These are phyloP conservation scores for Neoboletus subvelutipes DNA, from an alignment of 768 basidiomycete species.

Conservation along the genomic window DNA sequence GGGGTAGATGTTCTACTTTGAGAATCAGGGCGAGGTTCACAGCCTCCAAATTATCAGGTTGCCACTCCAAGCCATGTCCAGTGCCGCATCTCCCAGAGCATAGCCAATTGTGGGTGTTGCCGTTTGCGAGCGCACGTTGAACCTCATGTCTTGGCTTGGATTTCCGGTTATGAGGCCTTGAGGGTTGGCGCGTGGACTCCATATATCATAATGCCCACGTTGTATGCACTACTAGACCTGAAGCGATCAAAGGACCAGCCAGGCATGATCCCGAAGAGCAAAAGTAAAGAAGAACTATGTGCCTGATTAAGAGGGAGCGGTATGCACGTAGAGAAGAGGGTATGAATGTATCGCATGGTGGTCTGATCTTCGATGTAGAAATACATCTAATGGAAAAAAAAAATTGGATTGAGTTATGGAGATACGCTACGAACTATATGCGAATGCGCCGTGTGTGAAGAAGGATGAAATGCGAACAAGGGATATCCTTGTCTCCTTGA, in stretches of 20 bases:
- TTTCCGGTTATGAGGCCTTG: not conserved
- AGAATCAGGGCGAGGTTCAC: not conserved
- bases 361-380: constrained; percentile 16
- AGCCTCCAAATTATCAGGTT: not conserved
- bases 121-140: not conserved
- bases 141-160: not conserved
- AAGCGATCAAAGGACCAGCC: not conserved
- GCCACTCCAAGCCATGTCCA: not conserved
- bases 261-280: not conserved
- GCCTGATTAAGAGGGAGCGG: constrained; percentile 15
- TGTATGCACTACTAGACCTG: no score
- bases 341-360: constrained; percentile 17
- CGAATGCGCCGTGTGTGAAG: constrained; percentile 16
- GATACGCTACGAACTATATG: constrained; percentile 14
- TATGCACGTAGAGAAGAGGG: constrained; percentile 15
- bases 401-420: constrained; percentile 4
- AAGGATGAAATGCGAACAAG: constrained; percentile 9
- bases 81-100: not conserved
- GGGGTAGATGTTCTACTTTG: no score
- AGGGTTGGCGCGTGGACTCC: not conserved
- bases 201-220: not conserved
- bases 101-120: not conserved
- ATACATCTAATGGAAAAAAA: constrained; percentile 18
- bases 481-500: constrained; percentile 10
- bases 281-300: not conserved